Evolutionary conservation across 2,329 filamentous ascomycete species (phyloP), one percentile per base, ranked within the genome.

Genomic region (Pseudogymnoascus sp.): DNA sequence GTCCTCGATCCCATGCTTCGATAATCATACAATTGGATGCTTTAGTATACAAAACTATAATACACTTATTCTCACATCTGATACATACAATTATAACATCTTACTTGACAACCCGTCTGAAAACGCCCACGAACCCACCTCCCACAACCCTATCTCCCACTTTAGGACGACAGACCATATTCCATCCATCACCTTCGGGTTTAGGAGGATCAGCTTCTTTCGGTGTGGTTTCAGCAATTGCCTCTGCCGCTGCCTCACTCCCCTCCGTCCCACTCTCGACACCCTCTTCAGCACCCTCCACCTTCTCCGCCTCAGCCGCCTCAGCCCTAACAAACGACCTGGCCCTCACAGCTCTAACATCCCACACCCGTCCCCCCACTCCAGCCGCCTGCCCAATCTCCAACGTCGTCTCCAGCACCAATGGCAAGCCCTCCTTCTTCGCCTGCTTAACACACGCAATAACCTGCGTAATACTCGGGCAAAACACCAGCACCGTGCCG

Each of bases 401-500:
- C 14, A 88, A 70, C 0, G 86, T 83, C 49, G 78, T 80, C 40
- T 88, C 85, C 7, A 86, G 74, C 25, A 80, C 73, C 21, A 82
- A 62, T 14, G 84, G 84, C 62, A 90, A 76, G 2, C 74, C 75
- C 11, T 83, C 76, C 28, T 80, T 75, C 63, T 80, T 81, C 34
- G 86, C 81, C 40, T 77, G 73, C 53, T 81, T 75, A 28, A 87
- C 77, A 64, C 87, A 89, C 4, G 86, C 81, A 42, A 82, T 85
- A 63, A 93, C 88, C 73, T 93, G 90, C 8, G 89, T 92, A 64
- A 95, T 85, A 68, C 86, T 90, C 0, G 90, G 90, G 67, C 85
- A 86, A 76, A 92, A 95, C 1, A 91, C 80, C 12, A 88, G 78
- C 34, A 93, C 77, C 7, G 83, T 77, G 0, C 86, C 89, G 69